Evolutionary conservation across 148 eudicot genomes (phyloP).

Genomic region (Fagopyrum homotropicum): DNA sequence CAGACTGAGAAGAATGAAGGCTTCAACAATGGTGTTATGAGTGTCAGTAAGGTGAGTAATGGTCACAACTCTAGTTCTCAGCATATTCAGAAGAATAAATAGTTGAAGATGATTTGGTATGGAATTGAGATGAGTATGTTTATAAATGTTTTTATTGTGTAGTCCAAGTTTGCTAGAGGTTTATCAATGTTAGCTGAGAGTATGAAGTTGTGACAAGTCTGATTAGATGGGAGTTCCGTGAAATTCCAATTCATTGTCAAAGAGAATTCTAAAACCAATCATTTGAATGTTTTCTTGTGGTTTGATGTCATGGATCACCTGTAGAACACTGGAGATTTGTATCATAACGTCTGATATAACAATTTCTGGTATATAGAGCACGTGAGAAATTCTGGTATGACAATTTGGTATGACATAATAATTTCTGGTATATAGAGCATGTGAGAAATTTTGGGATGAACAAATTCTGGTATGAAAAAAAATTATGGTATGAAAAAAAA

Average conservation of each 20-base stretch:
- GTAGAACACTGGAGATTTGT: too few relatives aligned
- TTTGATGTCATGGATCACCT: neutral
- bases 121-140: neutral
- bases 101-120: neutral
- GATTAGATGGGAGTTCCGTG: neutral
- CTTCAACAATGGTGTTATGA: neutral
- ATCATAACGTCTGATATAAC: too few relatives aligned
- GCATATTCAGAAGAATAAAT: constrained; percentile 5
- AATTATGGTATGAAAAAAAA: too few relatives aligned
- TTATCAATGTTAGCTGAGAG: neutral
- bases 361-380: too few relatives aligned
- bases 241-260: neutral
- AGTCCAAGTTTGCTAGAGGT: neutral
- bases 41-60: constrained; percentile 2
- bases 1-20: neutral
- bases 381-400: too few relatives aligned
- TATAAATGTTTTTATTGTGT: neutral
- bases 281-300: neutral
- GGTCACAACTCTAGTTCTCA: neutral
- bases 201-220: neutral
- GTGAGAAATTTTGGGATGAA: too few relatives aligned
- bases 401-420: too few relatives aligned
- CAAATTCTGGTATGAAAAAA: too few relatives aligned
- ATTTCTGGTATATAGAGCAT: too few relatives aligned
- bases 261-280: neutral